Evolutionary conservation across 2,329 filamentous ascomycete genomes (phyloP), one percentile per base, ranked within the genome.

Genomic region (Fusarium sororula): DNA sequence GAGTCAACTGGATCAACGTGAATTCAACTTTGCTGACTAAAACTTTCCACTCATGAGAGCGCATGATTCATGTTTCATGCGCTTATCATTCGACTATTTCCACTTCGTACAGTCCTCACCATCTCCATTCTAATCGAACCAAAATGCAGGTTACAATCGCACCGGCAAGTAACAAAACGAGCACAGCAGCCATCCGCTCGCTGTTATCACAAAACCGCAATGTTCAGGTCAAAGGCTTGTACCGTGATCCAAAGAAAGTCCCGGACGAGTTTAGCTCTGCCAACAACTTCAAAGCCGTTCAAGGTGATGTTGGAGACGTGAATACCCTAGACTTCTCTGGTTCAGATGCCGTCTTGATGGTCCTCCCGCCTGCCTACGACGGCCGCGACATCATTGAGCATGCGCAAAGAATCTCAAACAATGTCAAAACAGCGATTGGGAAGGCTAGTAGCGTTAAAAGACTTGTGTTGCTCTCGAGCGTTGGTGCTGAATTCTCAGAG

Each of bases 121-220:
- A 6, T 14, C 4, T 11, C 4, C 8, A 4, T 30, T 13, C 14
- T 2, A 12, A 18, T 4, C 13, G 3, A 51, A 13, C 2, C 7
- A 58, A 28, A 6, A 75, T 77, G 72, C 66, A 69, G 5, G 20
- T 77, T 5, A 60, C 59, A n/a, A 68, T 83, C 59, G 75, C 77
- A 20, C 81, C 82, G 1, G 82, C 82, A 2, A 79, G 80, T 42
- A 76, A 80, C 39, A 80, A 77, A 44, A 82, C 80, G 1, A 80
- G 75, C 41, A 70, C 71, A 4, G 80, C 80, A n/a, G 66, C 77
- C 18, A 78, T 83, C 51, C 76, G 77, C 10, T 66, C 73, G 14
- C 76, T 84, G 0, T 70, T 83, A 20, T 66, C 74, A 2, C 17
- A 53, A 9, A 30, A 24, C 2, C 44, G 32, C 7, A 30, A 66